These are phyloP conservation scores for Phaeosphaeriaceae sp. DNA, from an alignment of 2,329 filamentous ascomycete species.

Conservation along the genomic window DNA sequence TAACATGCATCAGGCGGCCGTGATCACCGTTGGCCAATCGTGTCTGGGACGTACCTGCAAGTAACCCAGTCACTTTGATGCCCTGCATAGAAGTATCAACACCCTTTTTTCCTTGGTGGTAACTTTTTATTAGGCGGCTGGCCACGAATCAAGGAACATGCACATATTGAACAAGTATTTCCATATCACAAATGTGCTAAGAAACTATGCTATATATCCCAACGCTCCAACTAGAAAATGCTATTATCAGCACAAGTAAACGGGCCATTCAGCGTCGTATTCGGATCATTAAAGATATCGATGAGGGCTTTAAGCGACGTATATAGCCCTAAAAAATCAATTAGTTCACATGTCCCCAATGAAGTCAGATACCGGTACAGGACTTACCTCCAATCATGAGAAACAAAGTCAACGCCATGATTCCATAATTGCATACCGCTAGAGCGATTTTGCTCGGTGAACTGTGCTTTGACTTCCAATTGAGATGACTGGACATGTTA, in stretches of 20 bases:
- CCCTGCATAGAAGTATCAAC: too few species aligned
- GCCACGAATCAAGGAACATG: too few species aligned
- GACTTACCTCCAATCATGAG: slow-evolving; percentile 8
- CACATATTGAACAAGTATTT: too few species aligned
- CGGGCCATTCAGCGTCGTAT: slow-evolving; percentile 32
- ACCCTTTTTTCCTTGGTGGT: too few species aligned
- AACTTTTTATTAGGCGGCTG: too few species aligned
- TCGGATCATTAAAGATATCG: slow-evolving; percentile 35
- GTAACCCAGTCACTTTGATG: neutral
- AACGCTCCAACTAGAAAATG: slow-evolving; percentile 29
- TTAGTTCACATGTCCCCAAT: neutral
- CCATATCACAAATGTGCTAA: too few species aligned
- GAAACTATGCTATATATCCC: too few species aligned
- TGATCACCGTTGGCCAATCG: neutral
- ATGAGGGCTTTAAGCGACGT: slow-evolving; percentile 35
- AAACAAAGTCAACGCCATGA: slow-evolving; percentile 46
- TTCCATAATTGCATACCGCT: slow-evolving; percentile 52
- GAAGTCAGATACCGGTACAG: too few species aligned
- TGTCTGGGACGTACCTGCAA: neutral
- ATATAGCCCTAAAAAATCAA: slow-evolving; percentile 24
- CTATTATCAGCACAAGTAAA: slow-evolving; percentile 40
- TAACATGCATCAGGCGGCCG: too few species aligned
- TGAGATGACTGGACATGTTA: slow-evolving; percentile 34
- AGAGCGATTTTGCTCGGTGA: slow-evolving; percentile 50
- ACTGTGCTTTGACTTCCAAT: slow-evolving; percentile 44